Percentiles rank a stretch among this genome's conserved stretches.
Evolutionary conservation across 2,329 filamentous ascomycete genomes (phyloP).

Genomic region (Colletotrichum karsti): DNA sequence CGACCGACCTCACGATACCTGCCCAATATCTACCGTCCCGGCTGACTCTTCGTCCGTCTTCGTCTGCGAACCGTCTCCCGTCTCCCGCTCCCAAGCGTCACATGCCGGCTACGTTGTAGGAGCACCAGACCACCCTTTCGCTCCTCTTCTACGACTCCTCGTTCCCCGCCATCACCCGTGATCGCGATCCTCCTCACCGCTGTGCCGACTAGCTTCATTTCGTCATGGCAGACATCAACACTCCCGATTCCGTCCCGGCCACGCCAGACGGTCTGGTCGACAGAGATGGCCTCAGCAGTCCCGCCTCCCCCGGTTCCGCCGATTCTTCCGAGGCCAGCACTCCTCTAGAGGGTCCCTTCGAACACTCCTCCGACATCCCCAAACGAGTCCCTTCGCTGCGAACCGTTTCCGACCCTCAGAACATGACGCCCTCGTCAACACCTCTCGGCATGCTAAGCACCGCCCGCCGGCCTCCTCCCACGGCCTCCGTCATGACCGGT

Average conservation of each 20-base stretch:
- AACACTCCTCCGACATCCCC: slow-evolving; percentile 44
- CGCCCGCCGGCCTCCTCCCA: slow-evolving; percentile 61
- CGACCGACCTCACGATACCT: not conserved
- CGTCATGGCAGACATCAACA: slow-evolving; percentile 30
- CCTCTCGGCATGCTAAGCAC: slow-evolving; percentile 79
- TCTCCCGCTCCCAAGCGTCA: not conserved
- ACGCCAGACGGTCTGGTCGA: slow-evolving; percentile 56
- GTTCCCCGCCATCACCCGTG: not conserved
- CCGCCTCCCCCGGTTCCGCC: slow-evolving; percentile 53
- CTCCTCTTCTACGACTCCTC: not conserved
- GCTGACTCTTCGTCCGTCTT: not conserved
- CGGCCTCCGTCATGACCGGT: slow-evolving; percentile 41
- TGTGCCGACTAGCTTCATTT: not conserved
- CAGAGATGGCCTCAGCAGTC: slow-evolving; percentile 42
- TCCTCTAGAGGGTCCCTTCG: slow-evolving; percentile 50
- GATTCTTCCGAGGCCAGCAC: slow-evolving; percentile 58
- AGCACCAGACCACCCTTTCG: not conserved
- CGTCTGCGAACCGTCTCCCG: not conserved
- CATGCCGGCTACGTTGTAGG: slow-evolving; percentile 8
- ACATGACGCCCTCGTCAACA: slow-evolving; percentile 86
- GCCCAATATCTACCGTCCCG: not conserved
- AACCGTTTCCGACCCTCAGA: slow-evolving; percentile 66
- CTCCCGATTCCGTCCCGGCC: slow-evolving; percentile 48
- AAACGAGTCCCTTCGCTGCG: slow-evolving; percentile 67
- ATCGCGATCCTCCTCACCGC: not conserved